A percentile compares a stretch with the other conserved stretches of the same genome.
phyloP scores from a whole-genome alignment of 192 early-diverging fungal species.

The Coemansia sp. region DNA sequence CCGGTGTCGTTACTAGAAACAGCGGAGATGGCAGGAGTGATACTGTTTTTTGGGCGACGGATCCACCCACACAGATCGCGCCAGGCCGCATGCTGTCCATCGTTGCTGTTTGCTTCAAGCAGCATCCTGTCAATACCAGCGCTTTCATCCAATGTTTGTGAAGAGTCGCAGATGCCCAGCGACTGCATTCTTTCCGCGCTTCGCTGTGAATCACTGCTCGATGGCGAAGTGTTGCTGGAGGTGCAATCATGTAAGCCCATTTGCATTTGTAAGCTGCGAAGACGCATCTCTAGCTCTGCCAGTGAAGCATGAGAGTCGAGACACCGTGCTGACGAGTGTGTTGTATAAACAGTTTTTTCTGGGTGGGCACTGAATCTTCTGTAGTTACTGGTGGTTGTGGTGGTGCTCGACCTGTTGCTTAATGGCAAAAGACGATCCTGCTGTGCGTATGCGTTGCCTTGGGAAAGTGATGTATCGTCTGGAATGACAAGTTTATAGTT shows the following conservation, averaged over 20 bases:
- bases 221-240: not conserved
- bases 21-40: not conserved
- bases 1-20: not conserved
- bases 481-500: not conserved
- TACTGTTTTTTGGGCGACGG: constrained; percentile 10
- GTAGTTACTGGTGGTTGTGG: constrained; percentile 1
- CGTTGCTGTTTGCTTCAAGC: not conserved
- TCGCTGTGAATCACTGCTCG: not conserved
- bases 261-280: not conserved
- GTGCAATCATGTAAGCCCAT: not conserved
- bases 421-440: not conserved
- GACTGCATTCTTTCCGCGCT: not conserved
- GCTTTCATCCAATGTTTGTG: constrained; percentile 1
- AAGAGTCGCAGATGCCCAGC: not conserved
- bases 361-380: not conserved
- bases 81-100: not conserved
- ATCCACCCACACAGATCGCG: constrained; percentile 40
- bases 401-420: not conserved
- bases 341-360: not conserved
- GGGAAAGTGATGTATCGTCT: not conserved
- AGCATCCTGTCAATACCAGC: not conserved
- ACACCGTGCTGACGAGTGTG: not conserved
- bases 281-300: constrained; percentile 2
- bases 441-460: not conserved
- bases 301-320: constrained; percentile 1